phyloP scores from a whole-genome alignment of 2,329 filamentous ascomycete species.

The Ilyonectria sp. region DNA sequence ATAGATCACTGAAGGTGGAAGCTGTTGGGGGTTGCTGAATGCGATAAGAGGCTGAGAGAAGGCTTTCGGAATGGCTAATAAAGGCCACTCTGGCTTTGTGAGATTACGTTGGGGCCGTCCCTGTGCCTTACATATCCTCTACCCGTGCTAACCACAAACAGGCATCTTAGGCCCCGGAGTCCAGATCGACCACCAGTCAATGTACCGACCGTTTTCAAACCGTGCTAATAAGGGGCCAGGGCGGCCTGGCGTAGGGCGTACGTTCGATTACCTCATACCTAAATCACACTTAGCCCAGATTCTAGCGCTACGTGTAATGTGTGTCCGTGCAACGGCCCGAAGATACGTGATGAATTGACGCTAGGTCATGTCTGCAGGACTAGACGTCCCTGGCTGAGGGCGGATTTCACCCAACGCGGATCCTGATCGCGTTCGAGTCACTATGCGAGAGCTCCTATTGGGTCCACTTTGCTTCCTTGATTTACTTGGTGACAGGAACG shows the following conservation, averaged over 20 bases:
- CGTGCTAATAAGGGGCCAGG: background rate
- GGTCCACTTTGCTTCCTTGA: conserved; percentile 25
- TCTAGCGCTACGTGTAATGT: conserved; percentile 1
- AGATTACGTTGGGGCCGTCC: conserved; percentile 8
- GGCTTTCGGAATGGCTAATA: background rate
- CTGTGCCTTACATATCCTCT: conserved; percentile 12
- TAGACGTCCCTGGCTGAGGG: background rate
- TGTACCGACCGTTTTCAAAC: conserved; percentile 19
- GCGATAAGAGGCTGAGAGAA: background rate
- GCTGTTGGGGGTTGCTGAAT: background rate
- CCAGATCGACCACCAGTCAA: conserved; percentile 23
- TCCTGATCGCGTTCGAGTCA: conserved; percentile 31
- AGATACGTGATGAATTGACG: conserved; percentile 36
- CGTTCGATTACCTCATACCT: conserved; percentile 21
- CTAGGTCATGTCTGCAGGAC: conserved; percentile 23
- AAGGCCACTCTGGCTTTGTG: background rate
- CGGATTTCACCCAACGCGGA: background rate
- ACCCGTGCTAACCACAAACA: conserved; percentile 18
- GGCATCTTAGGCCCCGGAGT: conserved; percentile 14
- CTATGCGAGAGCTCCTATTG: conserved; percentile 25
- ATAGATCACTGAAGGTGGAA: background rate
- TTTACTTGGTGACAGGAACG: conserved; percentile 29
- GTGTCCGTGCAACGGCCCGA: background rate
- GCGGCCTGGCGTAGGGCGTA: conserved; percentile 20
- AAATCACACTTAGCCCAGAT: conserved; percentile 27